These are phyloP conservation scores for Diaporthe sp. DNA, from an alignment of 2,329 filamentous ascomycete genomes.

Conservation along the genomic window DNA sequence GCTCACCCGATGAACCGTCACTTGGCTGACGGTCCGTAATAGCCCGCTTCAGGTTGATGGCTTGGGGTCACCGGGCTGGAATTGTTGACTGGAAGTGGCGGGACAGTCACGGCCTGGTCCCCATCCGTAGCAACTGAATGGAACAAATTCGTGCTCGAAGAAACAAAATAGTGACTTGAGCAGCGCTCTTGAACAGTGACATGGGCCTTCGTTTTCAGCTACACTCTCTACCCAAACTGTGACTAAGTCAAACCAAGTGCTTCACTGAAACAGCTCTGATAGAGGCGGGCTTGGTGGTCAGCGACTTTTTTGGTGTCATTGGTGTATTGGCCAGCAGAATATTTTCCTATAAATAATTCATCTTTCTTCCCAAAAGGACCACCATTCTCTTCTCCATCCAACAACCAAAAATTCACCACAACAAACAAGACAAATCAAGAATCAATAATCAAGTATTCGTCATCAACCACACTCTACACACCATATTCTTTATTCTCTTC, in stretches of 20 bases:
- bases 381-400: not conserved
- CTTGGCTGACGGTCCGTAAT: not conserved
- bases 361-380: not conserved
- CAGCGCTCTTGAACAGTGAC: not conserved
- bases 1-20: not conserved
- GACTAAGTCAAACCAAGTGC: too few relatives aligned
- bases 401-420: not conserved
- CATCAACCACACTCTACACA: not conserved
- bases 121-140: not conserved
- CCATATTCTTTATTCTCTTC: not conserved
- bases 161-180: not conserved
- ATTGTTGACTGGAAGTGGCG: not conserved
- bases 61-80: not conserved
- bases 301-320: not conserved
- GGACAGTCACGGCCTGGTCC: not conserved
- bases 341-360: not conserved
- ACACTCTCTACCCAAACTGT: not conserved
- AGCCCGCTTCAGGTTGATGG: not conserved
- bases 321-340: not conserved
- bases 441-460: not conserved
- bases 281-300: not conserved
- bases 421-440: not conserved
- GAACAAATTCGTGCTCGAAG: too few relatives aligned
- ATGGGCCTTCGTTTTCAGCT: not conserved
- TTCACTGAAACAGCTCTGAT: not conserved